A percentile compares a stretch with the other conserved stretches of the same genome.
These are phyloP conservation scores for Colletotrichum sp. DNA, from an alignment of 2,329 filamentous ascomycete genomes.

Conservation along the genomic window DNA sequence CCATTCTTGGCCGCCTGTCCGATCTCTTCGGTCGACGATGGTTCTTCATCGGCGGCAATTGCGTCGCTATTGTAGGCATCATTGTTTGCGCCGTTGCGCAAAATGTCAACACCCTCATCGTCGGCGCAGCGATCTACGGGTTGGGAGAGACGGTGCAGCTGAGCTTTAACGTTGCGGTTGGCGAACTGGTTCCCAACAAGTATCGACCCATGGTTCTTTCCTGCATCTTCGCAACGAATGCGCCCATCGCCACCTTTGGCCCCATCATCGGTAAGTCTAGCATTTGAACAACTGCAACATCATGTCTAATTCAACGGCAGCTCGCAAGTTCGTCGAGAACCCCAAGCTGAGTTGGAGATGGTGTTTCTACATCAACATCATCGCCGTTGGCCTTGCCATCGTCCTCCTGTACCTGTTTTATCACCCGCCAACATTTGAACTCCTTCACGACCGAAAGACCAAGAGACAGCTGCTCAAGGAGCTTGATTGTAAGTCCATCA, in stretches of 20 bases:
- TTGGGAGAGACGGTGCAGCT: slow-evolving; percentile 40
- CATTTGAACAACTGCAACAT: background rate
- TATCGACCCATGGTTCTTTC: slow-evolving; percentile 38
- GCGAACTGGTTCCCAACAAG: slow-evolving; percentile 48
- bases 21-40: slow-evolving; percentile 44
- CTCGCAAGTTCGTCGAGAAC: slow-evolving; percentile 37
- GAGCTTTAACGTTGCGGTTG: slow-evolving; percentile 40
- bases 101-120: slow-evolving; percentile 38
- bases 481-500: slow-evolving; percentile 35
- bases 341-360: slow-evolving; percentile 42
- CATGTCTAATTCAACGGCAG: slow-evolving; percentile 18
- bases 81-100: slow-evolving; percentile 38
- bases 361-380: slow-evolving; percentile 47
- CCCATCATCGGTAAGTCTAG: slow-evolving; percentile 34
- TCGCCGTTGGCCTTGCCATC: slow-evolving; percentile 36
- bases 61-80: slow-evolving; percentile 39
- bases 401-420: slow-evolving; percentile 42
- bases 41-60: slow-evolving; percentile 43
- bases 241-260: slow-evolving; percentile 36
- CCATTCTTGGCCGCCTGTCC: slow-evolving; percentile 39
- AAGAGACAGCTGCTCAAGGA: slow-evolving; percentile 36
- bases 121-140: slow-evolving; percentile 39
- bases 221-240: slow-evolving; percentile 37
- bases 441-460: slow-evolving; percentile 41
- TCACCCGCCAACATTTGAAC: slow-evolving; percentile 43